Conservation (phyloP, 2,329 filamentous ascomycete species). For the Fusarium solani-melongenae region DNA sequence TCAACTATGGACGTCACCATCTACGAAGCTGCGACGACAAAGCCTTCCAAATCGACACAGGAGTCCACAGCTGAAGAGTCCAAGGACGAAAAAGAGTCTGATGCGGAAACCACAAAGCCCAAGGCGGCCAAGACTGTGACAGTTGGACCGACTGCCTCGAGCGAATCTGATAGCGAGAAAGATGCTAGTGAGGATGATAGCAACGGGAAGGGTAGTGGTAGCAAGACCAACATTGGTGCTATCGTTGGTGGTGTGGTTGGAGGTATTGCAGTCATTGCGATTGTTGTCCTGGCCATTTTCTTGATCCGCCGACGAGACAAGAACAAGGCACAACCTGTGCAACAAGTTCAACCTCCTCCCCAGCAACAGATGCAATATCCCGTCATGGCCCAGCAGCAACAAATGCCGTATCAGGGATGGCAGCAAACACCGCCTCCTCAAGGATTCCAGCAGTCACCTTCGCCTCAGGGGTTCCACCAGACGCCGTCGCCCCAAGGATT, state of each 20-base stretch:
- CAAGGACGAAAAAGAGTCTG: not conserved
- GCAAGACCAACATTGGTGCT: slow-evolving; percentile 9
- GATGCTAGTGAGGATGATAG: not conserved
- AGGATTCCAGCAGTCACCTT: slow-evolving; percentile 6
- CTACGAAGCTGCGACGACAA: slow-evolving; percentile 9
- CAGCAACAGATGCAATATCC: slow-evolving; percentile 18
- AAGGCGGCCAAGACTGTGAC: not conserved
- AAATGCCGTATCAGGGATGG: slow-evolving; percentile 25
- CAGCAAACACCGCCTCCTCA: slow-evolving; percentile 1
- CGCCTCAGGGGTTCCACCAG: not conserved
- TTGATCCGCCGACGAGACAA: slow-evolving; percentile 28
- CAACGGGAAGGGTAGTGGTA: not conserved
- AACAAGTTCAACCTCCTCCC: slow-evolving; percentile 1
- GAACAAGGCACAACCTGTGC: not conserved
- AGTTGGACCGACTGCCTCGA: not conserved
- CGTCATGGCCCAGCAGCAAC: slow-evolving; percentile 9
- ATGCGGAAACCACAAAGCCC: not conserved
- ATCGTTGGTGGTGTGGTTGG: slow-evolving; percentile 31
- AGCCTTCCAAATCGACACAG: not conserved
- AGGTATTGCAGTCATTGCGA: slow-evolving; percentile 17
- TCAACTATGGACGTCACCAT: slow-evolving; percentile 5
- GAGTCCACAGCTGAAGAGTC: not conserved
- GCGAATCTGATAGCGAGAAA: not conserved
- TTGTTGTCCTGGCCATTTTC: slow-evolving; percentile 12
- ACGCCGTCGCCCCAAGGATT: slow-evolving; percentile 4